Percentiles rank a stretch among this genome's conserved stretches.
Evolutionary conservation across 805 yeast genomes (phyloP).

Genomic region (Ogataea nonfermentans): DNA sequence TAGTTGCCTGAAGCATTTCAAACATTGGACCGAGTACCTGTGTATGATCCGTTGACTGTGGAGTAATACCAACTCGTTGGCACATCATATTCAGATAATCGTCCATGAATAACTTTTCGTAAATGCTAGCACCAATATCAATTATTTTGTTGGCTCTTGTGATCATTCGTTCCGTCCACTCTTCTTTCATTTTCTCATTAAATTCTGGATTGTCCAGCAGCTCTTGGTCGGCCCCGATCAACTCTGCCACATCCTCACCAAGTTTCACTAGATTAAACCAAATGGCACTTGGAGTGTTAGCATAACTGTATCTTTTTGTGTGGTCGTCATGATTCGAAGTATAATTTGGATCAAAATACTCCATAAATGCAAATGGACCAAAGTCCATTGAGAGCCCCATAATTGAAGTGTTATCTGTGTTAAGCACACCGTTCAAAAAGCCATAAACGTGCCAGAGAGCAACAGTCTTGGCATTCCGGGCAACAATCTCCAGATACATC

Average conservation of each 20-base stretch:
- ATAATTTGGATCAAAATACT: conserved; percentile 72
- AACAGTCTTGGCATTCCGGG: conserved; percentile 71
- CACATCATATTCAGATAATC: conserved; percentile 58
- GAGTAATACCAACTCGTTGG: conserved; percentile 64
- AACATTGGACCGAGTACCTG: conserved; percentile 59
- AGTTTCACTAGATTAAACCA: conserved; percentile 92
- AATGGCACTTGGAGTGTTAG: conserved; percentile 79
- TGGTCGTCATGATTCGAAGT: conserved; percentile 92
- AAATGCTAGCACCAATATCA: conserved; percentile 61
- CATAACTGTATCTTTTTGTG: conserved; percentile 66
- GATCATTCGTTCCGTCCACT: conserved; percentile 49
- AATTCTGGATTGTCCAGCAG: conserved; percentile 45
- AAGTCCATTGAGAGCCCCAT: conserved; percentile 86
- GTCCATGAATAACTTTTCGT: conserved; percentile 57
- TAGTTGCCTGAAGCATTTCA: conserved; percentile 55
- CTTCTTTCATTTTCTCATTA: conserved; percentile 42
- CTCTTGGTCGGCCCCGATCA: conserved; percentile 69
- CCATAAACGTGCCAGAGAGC: conserved; percentile 93
- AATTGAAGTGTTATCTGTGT: conserved; percentile 92
- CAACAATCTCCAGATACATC: conserved; percentile 67
- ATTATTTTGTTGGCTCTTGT: conserved; percentile 65
- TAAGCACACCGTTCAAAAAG: conserved; percentile 88
- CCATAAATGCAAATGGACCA: conserved; percentile 94
- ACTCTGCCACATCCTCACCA: conserved; percentile 80
- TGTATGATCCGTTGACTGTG: conserved; percentile 40